These are phyloP conservation scores for Oidium heveae DNA, from an alignment of 2,329 filamentous ascomycete species.

Conservation along the genomic window DNA sequence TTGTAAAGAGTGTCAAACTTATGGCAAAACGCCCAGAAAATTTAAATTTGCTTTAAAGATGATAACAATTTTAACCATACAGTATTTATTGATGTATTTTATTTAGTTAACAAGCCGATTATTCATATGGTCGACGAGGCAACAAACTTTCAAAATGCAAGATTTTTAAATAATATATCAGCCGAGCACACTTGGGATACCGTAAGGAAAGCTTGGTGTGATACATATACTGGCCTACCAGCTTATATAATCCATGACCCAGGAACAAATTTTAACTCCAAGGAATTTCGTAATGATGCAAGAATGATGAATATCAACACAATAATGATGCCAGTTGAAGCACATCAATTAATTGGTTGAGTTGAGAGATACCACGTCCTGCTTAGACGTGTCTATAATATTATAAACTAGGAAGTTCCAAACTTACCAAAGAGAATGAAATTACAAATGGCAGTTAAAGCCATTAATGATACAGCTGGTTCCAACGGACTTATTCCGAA, in stretches of 20 bases:
- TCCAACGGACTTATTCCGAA: no score
- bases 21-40: not conserved
- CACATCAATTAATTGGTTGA: no score
- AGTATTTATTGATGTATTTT: constrained; percentile 1
- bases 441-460: no score
- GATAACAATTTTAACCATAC: constrained; percentile 1
- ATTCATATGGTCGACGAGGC: constrained; percentile 1
- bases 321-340: no score
- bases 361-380: no score
- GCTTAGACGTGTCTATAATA: no score
- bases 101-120: not conserved
- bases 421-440: no score
- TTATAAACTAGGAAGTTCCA: no score
- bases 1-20: not conserved
- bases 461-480: no score
- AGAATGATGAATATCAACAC: not conserved
- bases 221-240: constrained; percentile 2
- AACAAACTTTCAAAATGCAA: constrained; percentile 1
- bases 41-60: constrained; percentile 1
- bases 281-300: not conserved
- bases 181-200: constrained; percentile 1
- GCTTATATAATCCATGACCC: not conserved
- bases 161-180: not conserved
- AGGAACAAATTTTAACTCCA: not conserved
- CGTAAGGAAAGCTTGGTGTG: not conserved